Conservation (phyloP, 441 rosid species). For the Pelargonium cotyledonis region DNA sequence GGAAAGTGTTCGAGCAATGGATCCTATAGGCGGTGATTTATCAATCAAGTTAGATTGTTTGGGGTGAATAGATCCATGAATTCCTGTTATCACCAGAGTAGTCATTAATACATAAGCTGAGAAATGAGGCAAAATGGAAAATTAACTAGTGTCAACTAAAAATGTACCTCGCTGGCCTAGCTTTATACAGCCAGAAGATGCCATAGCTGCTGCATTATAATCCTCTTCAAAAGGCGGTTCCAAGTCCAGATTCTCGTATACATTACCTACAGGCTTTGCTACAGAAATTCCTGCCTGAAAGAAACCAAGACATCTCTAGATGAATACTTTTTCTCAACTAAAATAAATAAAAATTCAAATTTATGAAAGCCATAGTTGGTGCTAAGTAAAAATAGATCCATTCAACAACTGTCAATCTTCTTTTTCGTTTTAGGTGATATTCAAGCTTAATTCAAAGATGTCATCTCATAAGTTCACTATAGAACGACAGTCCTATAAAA, state of each 20-base stretch:
- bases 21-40: slow-evolving; percentile 84
- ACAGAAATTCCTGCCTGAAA: slow-evolving; percentile 50
- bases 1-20: slow-evolving; percentile 65
- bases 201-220: slow-evolving; percentile 30
- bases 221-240: slow-evolving; percentile 74
- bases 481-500: not conserved
- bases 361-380: not conserved
- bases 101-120: not conserved
- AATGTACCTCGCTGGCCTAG: slow-evolving; percentile 34
- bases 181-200: slow-evolving; percentile 39
- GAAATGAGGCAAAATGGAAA: not conserved
- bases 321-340: not conserved
- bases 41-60: slow-evolving; percentile 58
- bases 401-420: not conserved
- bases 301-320: slow-evolving; percentile 12
- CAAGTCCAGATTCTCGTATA: slow-evolving; percentile 62
- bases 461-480: not conserved
- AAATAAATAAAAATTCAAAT: not conserved
- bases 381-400: not conserved
- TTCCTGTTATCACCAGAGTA: slow-evolving; percentile 32
- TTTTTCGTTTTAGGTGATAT: not conserved
- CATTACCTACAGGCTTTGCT: slow-evolving; percentile 33
- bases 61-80: slow-evolving; percentile 20
- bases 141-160: slow-evolving; percentile 6
- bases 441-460: not conserved